A percentile compares a stretch with the other conserved stretches of the same genome.
phyloP scores from a whole-genome alignment of 2,329 filamentous ascomycete species.

The Pseudomassariella vexata region DNA sequence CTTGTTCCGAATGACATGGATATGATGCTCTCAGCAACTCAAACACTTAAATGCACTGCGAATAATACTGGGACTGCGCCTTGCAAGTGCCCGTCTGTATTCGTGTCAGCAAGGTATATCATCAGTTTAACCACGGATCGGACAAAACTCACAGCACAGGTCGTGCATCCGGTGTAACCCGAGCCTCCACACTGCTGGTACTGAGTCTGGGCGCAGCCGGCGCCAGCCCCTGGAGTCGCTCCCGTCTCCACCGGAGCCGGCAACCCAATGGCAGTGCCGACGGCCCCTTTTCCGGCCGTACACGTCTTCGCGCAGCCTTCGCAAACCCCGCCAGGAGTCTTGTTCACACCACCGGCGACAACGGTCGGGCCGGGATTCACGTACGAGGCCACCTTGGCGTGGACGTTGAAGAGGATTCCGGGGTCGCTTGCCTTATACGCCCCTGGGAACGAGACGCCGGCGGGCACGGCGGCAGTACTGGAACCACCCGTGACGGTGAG shows the following conservation, averaged over 20 bases:
- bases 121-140: neutral
- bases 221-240: conserved; percentile 1
- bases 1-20: no score
- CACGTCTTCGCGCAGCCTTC: conserved; percentile 20
- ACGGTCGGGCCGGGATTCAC: conserved; percentile 22
- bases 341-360: conserved; percentile 17
- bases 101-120: conserved; percentile 8
- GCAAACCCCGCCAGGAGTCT: conserved; percentile 18
- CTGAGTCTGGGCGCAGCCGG: conserved; percentile 14
- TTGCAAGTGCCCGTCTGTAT: conserved; percentile 15
- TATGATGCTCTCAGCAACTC: neutral
- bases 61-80: conserved; percentile 19
- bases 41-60: conserved; percentile 17
- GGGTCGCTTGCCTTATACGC: conserved; percentile 22
- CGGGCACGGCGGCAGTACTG: conserved; percentile 13
- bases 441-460: conserved; percentile 24
- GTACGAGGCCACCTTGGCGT: conserved; percentile 20
- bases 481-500: conserved; percentile 22
- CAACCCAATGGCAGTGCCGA: neutral
- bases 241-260: conserved; percentile 1
- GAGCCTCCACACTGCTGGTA: conserved; percentile 20
- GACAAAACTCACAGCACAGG: conserved; percentile 15
- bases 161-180: conserved; percentile 18
- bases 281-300: conserved; percentile 10
- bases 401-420: conserved; percentile 26